A percentile compares a stretch with the other conserved stretches of the same genome.
Conservation (phyloP, 2,329 filamentous ascomycete genomes). For the Fusarium sp. region DNA sequence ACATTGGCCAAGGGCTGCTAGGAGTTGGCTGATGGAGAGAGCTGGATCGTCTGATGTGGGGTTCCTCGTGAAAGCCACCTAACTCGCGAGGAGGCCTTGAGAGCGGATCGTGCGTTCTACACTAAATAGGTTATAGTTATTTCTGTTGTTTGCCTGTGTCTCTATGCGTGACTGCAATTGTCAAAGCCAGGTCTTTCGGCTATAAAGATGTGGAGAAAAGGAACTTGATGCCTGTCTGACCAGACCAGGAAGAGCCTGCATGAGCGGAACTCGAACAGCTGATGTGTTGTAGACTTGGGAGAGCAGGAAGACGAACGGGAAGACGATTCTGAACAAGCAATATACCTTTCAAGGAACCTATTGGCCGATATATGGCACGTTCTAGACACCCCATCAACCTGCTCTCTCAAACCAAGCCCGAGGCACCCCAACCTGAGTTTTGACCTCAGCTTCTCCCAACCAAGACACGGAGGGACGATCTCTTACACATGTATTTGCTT, state of each 20-base stretch:
- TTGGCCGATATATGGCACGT: background rate
- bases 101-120: conserved; percentile 16
- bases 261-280: background rate
- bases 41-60: conserved; percentile 15
- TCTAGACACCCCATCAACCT: background rate
- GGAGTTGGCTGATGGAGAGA: conserved; percentile 27
- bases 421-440: background rate
- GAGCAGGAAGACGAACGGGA: background rate
- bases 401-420: background rate
- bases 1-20: conserved; percentile 21
- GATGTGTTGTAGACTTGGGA: background rate
- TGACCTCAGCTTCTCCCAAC: background rate
- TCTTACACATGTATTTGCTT: background rate
- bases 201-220: background rate
- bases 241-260: background rate
- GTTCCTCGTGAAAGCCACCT: conserved; percentile 7
- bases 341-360: background rate
- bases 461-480: background rate
- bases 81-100: conserved; percentile 7
- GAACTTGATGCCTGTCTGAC: background rate
- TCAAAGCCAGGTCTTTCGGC: background rate
- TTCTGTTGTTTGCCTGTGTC: conserved; percentile 8
- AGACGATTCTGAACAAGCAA: background rate
- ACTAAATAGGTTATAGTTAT: conserved; percentile 17
- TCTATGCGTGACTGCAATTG: background rate